phyloP scores from a whole-genome alignment of 257 asterid species.

The Knoxia roxburghii region DNA sequence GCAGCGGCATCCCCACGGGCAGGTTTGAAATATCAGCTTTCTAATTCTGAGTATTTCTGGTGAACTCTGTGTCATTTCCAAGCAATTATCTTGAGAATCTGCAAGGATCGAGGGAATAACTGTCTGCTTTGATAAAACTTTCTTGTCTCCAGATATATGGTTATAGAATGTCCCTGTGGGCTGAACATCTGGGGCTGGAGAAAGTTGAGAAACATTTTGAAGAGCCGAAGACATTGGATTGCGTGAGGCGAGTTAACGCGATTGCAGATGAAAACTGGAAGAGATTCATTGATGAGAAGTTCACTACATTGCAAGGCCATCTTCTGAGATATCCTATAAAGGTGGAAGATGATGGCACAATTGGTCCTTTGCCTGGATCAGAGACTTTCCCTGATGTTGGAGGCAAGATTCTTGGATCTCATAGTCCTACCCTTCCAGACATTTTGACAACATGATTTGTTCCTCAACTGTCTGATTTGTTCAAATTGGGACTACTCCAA shows the following conservation, averaged over 20 bases:
- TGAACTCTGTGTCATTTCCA: not conserved
- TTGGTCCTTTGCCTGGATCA: slow-evolving; percentile 50
- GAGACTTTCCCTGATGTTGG: slow-evolving; percentile 85
- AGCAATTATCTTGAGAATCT: not conserved
- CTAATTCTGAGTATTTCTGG: not conserved
- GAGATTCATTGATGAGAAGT: slow-evolving; percentile 37
- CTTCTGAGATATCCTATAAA: slow-evolving; percentile 75
- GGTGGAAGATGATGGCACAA: slow-evolving; percentile 55
- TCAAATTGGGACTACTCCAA: too few relatives aligned
- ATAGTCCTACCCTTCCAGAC: slow-evolving; percentile 61
- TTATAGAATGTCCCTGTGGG: slow-evolving; percentile 85
- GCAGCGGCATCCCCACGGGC: slow-evolving; percentile 61
- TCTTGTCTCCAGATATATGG: slow-evolving; percentile 57
- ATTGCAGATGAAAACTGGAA: slow-evolving; percentile 66
- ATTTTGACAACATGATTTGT: slow-evolving; percentile 52
- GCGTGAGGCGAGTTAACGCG: slow-evolving; percentile 60
- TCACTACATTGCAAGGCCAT: slow-evolving; percentile 61
- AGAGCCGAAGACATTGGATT: slow-evolving; percentile 53
- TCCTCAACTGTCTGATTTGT: too few relatives aligned
- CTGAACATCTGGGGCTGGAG: slow-evolving; percentile 73
- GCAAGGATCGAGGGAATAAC: not conserved
- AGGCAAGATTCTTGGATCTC: slow-evolving; percentile 71
- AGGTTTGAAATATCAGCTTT: slow-evolving; percentile 32
- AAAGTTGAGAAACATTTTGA: slow-evolving; percentile 40
- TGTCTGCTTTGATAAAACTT: not conserved